These are phyloP conservation scores for Candida nemodendra DNA, from an alignment of 805 yeast genomes.

Conservation along the genomic window DNA sequence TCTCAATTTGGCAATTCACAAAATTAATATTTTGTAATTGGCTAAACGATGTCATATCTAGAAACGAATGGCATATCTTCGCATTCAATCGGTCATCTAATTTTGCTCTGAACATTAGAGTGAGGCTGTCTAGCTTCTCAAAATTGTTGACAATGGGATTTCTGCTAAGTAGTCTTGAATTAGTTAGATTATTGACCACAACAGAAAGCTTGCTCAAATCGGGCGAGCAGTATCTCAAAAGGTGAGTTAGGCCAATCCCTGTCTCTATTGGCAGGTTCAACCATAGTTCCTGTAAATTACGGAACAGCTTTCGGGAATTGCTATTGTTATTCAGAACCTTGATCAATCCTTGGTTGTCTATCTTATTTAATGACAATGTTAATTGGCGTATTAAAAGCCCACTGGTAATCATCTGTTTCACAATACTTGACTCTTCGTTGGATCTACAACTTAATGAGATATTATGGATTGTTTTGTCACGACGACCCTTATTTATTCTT, in stretches of 20 bases:
- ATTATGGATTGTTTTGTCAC: constrained; percentile 5
- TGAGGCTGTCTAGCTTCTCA: constrained; percentile 2
- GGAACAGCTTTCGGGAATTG: constrained; percentile 13
- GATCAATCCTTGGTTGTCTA: constrained; percentile 10
- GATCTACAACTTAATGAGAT: constrained; percentile 10
- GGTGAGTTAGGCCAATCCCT: constrained; percentile 16
- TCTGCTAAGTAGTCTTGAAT: constrained; percentile 1
- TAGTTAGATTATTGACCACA: constrained; percentile 6
- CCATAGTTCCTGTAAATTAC: constrained; percentile 10
- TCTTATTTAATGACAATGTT: constrained; percentile 5
- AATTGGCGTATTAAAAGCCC: constrained; percentile 9
- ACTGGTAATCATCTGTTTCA: constrained; percentile 13
- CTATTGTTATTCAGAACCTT: constrained; percentile 8
- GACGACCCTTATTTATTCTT: constrained; percentile 8
- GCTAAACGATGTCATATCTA: constrained; percentile 1
- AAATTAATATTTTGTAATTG: constrained; percentile 8
- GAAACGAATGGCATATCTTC: constrained; percentile 3
- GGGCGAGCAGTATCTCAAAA: constrained; percentile 10
- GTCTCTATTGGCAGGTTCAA: constrained; percentile 14
- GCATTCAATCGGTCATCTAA: constrained; percentile 3
- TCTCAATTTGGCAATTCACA: constrained; percentile 11
- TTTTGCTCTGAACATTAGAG: constrained; percentile 5
- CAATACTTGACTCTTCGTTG: constrained; percentile 17
- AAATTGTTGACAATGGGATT: constrained; percentile 1
- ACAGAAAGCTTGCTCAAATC: constrained; percentile 10